A percentile compares a stretch with the other conserved stretches of the same genome.
Evolutionary conservation across 2,329 filamentous ascomycete species (phyloP).

Genomic region (Niveomyces coronatus): DNA sequence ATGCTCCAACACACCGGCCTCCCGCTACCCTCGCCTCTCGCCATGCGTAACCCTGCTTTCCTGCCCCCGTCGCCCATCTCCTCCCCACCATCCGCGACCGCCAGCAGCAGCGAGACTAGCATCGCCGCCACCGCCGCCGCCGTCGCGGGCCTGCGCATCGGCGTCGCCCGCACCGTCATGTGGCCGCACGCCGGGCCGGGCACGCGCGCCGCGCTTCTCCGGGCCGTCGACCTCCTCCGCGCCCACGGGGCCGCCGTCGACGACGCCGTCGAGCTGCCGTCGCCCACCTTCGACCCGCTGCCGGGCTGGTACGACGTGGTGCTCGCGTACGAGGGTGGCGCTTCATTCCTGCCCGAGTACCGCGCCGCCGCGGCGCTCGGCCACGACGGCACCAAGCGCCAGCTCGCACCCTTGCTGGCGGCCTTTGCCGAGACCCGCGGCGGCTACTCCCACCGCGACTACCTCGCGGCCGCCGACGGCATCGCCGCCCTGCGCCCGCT

Average conservation of each 20-base stretch:
- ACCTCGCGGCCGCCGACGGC: constrained; percentile 42
- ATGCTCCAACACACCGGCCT: constrained; percentile 38
- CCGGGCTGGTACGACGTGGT: constrained; percentile 42
- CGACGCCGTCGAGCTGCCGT: constrained; percentile 42
- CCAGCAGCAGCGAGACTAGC: no score
- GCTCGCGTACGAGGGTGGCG: constrained; percentile 40
- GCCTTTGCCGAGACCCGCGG: constrained; percentile 40
- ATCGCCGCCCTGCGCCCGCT: constrained; percentile 42
- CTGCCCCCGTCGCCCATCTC: no score
- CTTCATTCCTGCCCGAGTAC: constrained; percentile 45
- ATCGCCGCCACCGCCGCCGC: no score
- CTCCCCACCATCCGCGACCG: no score
- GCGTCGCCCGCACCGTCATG: constrained; percentile 40
- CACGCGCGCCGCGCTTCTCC: constrained; percentile 30
- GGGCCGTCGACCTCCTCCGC: constrained; percentile 28
- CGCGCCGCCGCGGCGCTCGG: constrained; percentile 31
- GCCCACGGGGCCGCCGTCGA: constrained; percentile 43
- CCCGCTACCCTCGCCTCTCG: constrained; percentile 6
- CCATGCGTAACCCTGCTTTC: no score
- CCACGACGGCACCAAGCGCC: no score
- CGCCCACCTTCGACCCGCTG: constrained; percentile 35
- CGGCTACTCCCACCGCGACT: constrained; percentile 32
- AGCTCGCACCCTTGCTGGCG: constrained; percentile 34
- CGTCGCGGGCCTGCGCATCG: constrained; percentile 42
- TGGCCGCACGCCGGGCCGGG: constrained; percentile 38